Percentiles rank a stretch among this genome's conserved stretches.
Evolutionary conservation across 164 flowering plant genomes (phyloP).

Genomic region (Berberis vulgaris): DNA sequence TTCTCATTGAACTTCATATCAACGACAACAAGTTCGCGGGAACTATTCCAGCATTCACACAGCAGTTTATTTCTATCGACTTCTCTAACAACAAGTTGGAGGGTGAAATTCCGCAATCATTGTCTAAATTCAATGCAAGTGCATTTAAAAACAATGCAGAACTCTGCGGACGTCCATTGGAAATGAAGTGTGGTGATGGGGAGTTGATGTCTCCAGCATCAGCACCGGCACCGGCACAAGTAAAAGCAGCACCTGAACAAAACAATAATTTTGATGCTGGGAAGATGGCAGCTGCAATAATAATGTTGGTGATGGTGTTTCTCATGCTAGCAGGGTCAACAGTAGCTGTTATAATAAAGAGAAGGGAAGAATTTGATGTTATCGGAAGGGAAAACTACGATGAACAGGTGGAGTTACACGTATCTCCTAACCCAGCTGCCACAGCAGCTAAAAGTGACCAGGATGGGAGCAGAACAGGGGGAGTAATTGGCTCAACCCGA

Average conservation of each 20-base stretch:
- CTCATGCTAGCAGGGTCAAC: slow-evolving; percentile 8
- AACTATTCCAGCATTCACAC: slow-evolving; percentile 32
- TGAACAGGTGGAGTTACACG: slow-evolving; percentile 25
- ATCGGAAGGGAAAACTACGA: slow-evolving; percentile 31
- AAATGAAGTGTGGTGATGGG: slow-evolving; percentile 20
- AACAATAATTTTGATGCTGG: no score
- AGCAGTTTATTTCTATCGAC: slow-evolving; percentile 14
- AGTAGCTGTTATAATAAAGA: slow-evolving; percentile 1
- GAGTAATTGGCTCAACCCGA: slow-evolving; percentile 3
- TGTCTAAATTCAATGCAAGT: slow-evolving; percentile 24
- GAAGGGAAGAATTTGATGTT: slow-evolving; percentile 26
- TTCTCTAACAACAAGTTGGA: slow-evolving; percentile 51
- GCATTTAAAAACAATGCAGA: slow-evolving; percentile 41
- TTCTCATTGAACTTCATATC: slow-evolving; percentile 44
- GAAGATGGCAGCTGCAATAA: slow-evolving; percentile 2
- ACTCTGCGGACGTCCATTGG: slow-evolving; percentile 48
- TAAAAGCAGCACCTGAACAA: not conserved
- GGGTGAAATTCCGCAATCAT: slow-evolving; percentile 49
- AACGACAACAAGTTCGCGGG: slow-evolving; percentile 69
- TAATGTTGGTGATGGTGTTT: slow-evolving; percentile 16
- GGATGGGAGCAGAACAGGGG: not conserved
- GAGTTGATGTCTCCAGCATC: not conserved
- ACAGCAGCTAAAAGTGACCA: not conserved
- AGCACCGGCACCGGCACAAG: not conserved
- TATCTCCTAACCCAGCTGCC: not conserved